These are phyloP conservation scores for Didymella lethalis DNA, from an alignment of 2,329 filamentous ascomycete species.

Conservation along the genomic window DNA sequence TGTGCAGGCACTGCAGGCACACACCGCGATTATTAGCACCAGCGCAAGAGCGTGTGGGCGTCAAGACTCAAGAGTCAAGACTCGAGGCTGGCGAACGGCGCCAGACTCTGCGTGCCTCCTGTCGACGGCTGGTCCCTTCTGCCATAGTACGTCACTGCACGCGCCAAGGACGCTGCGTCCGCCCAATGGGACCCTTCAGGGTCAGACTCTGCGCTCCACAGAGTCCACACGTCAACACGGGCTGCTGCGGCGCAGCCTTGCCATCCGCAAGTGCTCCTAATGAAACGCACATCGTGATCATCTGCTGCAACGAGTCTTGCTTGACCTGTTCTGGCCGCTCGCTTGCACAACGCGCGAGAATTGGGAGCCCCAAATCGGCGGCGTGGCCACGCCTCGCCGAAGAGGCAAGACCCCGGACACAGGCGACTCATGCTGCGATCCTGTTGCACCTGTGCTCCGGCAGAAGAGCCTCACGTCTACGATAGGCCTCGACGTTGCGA, in stretches of 20 bases:
- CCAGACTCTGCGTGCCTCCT: constrained; percentile 11
- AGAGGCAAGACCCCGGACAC: constrained; percentile 3
- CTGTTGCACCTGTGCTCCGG: constrained; percentile 8
- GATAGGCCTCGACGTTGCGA: constrained; percentile 8
- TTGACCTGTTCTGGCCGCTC: constrained; percentile 5
- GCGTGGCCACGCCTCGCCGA: constrained; percentile 13
- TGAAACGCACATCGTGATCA: constrained; percentile 5
- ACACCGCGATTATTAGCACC: constrained; percentile 7
- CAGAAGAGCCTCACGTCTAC: constrained; percentile 14
- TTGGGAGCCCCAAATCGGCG: constrained; percentile 12
- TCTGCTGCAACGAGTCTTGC: neutral
- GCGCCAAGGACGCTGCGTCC: neutral
- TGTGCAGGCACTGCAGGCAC: constrained; percentile 8
- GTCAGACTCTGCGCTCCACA: constrained; percentile 3
- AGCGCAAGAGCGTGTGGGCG: neutral
- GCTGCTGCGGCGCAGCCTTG: constrained; percentile 5
- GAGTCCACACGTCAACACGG: neutral
- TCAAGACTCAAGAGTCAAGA: neutral
- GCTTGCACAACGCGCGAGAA: neutral
- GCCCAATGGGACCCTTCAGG: neutral
- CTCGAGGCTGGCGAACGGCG: neutral
- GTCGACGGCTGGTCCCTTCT: constrained; percentile 3
- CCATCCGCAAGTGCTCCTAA: neutral
- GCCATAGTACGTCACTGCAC: constrained; percentile 10
- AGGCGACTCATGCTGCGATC: neutral